phyloP scores from a whole-genome alignment of 2,329 filamentous ascomycete species.

The Coniochaeta prunicola region DNA sequence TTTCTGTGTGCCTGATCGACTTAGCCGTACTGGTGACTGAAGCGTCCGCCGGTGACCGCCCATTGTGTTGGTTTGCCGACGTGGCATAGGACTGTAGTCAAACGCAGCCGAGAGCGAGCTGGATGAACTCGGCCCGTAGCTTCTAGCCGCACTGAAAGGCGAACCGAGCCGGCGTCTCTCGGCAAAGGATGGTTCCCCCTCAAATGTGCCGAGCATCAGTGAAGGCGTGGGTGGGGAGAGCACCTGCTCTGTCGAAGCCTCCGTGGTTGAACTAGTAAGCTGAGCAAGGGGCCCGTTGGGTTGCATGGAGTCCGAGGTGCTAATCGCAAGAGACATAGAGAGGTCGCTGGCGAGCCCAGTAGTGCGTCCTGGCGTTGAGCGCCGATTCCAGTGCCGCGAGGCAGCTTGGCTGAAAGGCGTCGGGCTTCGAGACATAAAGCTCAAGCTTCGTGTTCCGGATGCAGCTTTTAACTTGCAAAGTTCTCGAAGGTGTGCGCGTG shows the following conservation, averaged over 20 bases:
- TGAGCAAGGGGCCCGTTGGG: conserved; percentile 53
- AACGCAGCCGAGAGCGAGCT: conserved; percentile 34
- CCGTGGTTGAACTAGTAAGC: conserved; percentile 35
- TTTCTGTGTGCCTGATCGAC: conserved; percentile 47
- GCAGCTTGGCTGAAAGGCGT: conserved; percentile 47
- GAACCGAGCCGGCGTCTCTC: conserved; percentile 39
- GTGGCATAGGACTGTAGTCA: conserved; percentile 24
- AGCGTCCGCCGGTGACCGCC: conserved; percentile 38
- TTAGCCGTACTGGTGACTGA: conserved; percentile 47
- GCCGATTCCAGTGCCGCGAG: conserved; percentile 41
- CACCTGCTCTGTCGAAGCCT: conserved; percentile 9
- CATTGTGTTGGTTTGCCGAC: conserved; percentile 39
- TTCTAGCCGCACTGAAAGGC: conserved; percentile 45
- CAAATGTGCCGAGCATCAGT: conserved; percentile 14
- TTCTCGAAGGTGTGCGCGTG: conserved; percentile 54
- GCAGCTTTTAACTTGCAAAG: conserved; percentile 51
- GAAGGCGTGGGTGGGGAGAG: conserved; percentile 1
- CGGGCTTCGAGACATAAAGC: conserved; percentile 44
- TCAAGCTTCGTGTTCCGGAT: conserved; percentile 29
- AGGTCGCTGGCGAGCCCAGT: conserved; percentile 55
- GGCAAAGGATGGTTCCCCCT: conserved; percentile 19
- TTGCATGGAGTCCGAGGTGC: conserved; percentile 60
- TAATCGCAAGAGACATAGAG: conserved; percentile 53
- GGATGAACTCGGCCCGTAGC: conserved; percentile 56
- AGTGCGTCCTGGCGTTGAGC: conserved; percentile 34